These are phyloP conservation scores for Tuber borchii DNA, from an alignment of 495 filamentous ascomycete species.

Conservation along the genomic window DNA sequence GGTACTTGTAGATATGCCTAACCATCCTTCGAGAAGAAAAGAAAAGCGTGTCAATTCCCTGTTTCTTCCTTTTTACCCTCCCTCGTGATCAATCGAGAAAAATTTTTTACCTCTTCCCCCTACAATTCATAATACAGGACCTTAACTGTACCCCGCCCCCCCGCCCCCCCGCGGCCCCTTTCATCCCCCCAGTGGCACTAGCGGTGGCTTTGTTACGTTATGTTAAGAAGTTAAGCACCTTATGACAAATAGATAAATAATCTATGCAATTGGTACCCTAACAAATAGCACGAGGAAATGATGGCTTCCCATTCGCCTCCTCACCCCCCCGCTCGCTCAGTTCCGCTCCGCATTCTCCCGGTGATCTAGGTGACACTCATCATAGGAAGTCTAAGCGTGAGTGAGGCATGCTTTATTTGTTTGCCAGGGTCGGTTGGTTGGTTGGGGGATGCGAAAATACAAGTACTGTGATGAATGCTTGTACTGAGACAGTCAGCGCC, in stretches of 20 bases:
- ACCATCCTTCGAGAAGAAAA: no score
- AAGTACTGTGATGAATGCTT: background rate
- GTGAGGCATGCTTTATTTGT: background rate
- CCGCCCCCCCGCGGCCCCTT: no score
- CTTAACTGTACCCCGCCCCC: no score
- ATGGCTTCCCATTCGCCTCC: background rate
- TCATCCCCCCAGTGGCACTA: background rate
- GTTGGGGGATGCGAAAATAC: background rate
- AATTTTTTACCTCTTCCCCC: no score
- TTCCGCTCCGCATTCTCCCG: background rate
- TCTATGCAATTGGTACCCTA: background rate
- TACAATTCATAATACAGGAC: no score
- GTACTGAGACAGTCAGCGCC: no score
- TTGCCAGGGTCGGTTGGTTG: background rate
- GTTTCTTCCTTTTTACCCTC: no score
- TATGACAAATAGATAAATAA: background rate
- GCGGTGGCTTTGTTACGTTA: no score
- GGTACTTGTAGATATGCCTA: no score
- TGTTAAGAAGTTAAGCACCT: no score
- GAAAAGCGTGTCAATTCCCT: no score
- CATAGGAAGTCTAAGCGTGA: background rate
- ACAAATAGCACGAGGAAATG: background rate
- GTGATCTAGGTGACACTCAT: background rate
- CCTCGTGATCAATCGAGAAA: no score
- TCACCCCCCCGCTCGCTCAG: background rate